Base-by-base conservation (phyloP, 805 yeast species). In the Sugiyamaella chiloensis region DNA sequence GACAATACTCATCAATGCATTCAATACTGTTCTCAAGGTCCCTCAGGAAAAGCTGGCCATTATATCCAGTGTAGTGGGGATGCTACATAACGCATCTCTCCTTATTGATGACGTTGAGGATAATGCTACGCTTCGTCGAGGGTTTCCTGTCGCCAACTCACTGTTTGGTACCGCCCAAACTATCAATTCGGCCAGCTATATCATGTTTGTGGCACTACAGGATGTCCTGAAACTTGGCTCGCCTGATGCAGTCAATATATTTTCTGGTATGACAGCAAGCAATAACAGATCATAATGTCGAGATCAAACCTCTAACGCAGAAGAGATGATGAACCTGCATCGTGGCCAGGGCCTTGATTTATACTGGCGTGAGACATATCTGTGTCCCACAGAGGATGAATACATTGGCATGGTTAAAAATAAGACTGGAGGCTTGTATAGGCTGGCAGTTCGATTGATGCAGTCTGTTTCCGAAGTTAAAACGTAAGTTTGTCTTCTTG, bases 41-140 rank as follows among this genome's bases (percentile, higher is more conserved):
- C 74, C 78, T 0, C 55, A 52, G 2, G 60, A 54, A 1, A 61
- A 66, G 21, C 57, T 83, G 7, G 55, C 47, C 0, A 60, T 62
- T 30, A 69, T 85, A 8, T 69, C 74, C 26, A 60, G 65, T 8
- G 67, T 81, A 23, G 72, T 84, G n/a, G 80, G 77, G 51, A 73
- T 75, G 36, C 64, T 85, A 24, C 93, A 85, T 62, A 73, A 78
- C 3, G 78, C 89, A 0, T 81, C 88, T 8, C 63, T 85, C 48
- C 65, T 85, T 3, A 79, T 90, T 32, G 98, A 90, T 64, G 98
- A 90, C 59, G 85, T 90, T 23, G 98, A 90, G 61, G 98, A 90
- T 62, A 71, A 66, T 34, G 84, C 95, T 0, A 67, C 65, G 17
- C 67, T 80, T 39, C 71, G 98, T 54, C 65, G 98, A 34, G 96